Percentiles rank a stretch among this genome's conserved stretches.
Evolutionary conservation across 2,329 filamentous ascomycete genomes (phyloP).

Genomic region (Ophiocordyceps camponoti-leonardi): DNA sequence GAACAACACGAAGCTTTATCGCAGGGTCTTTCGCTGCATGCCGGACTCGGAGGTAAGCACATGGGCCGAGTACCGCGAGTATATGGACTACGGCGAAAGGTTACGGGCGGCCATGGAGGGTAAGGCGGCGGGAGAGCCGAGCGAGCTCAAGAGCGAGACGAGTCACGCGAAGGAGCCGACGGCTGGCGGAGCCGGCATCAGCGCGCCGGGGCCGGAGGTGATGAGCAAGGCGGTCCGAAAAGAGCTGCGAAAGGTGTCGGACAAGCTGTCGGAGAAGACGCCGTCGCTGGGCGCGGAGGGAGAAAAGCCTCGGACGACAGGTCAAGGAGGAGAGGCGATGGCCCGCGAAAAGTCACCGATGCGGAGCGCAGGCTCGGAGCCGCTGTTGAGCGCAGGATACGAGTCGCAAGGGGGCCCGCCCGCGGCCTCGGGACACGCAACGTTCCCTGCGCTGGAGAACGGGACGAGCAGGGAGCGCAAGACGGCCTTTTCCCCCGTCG

Average conservation of each 20-base stretch:
- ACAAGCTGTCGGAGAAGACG: constrained; percentile 9
- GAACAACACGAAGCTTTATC: constrained; percentile 92
- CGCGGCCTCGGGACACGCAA: constrained; percentile 2
- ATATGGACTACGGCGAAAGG: constrained; percentile 55
- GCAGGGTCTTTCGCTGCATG: constrained; percentile 90
- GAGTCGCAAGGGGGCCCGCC: background rate
- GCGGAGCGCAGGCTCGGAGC: background rate
- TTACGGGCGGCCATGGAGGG: constrained; percentile 53
- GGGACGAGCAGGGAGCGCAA: constrained; percentile 24
- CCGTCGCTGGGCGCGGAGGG: constrained; percentile 7
- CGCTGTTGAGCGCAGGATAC: background rate
- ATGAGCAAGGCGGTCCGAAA: constrained; percentile 16
- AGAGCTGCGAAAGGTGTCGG: constrained; percentile 16
- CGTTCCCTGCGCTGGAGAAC: constrained; percentile 27
- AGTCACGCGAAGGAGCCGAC: constrained; percentile 12
- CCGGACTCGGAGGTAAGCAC: constrained; percentile 86
- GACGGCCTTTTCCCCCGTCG: constrained; percentile 37
- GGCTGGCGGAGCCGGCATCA: constrained; percentile 22
- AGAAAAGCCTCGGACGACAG: constrained; percentile 12
- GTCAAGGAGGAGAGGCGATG: constrained; percentile 11
- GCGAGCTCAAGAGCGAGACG: constrained; percentile 24
- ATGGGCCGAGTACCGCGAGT: constrained; percentile 88
- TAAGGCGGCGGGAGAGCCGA: constrained; percentile 33
- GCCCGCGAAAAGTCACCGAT: constrained; percentile 16
- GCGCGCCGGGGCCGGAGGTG: constrained; percentile 22